Base-by-base conservation (phyloP, 352 stramenopile species). In the Phytophthora aleatoria region DNA sequence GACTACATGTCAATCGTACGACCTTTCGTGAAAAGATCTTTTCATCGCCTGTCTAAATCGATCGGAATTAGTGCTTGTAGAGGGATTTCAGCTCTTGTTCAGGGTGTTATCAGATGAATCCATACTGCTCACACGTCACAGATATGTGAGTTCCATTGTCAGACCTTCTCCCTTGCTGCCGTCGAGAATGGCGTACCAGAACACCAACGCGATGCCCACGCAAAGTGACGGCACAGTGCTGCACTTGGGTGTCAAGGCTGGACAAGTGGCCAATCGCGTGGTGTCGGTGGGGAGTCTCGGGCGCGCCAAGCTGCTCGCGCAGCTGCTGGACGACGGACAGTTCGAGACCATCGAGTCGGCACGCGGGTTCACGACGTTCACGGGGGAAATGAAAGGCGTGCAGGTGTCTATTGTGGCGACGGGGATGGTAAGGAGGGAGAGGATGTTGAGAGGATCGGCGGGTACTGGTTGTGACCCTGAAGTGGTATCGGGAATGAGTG, bases 281-380 rank as follows among this genome's bases (percentile, higher is more conserved):
- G 56, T 84, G 64, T 82, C 75, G 0, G 77, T 86, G 47, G 77
- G 77, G 7, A 81, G 73, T 54, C 56, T 81, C 38, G 49, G 53
- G 48, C 75, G 77, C 16, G 74, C 77, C 3, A 61, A 65, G 53
- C 3, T 77, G 39, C 48, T 86, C 43, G 57, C 74, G 12, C 39
- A 52, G 7, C 51, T 80, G 48, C 60, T 85, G 24, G 77, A 81
- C 42, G 56, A 64, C 12, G 54, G 45, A 27, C 45, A 53, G 12
- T 70, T 79, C 43, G 45, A 45, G 7, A 73, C 64, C 26, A 57
- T 81, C 52, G 45, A 71, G 70, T 85, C 76, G 15, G 44, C 68
- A 28, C 67, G 83, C 2, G 83, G 83, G 16, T 92, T 91, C 64
- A 72, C 64, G 20, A 87, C 76, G 26, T 89, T 85, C 69, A 91